Evolutionary conservation across 129 eudicot species (phyloP), one percentile per base, ranked within the genome.

Genomic region (Ambrosia artemisiifolia): DNA sequence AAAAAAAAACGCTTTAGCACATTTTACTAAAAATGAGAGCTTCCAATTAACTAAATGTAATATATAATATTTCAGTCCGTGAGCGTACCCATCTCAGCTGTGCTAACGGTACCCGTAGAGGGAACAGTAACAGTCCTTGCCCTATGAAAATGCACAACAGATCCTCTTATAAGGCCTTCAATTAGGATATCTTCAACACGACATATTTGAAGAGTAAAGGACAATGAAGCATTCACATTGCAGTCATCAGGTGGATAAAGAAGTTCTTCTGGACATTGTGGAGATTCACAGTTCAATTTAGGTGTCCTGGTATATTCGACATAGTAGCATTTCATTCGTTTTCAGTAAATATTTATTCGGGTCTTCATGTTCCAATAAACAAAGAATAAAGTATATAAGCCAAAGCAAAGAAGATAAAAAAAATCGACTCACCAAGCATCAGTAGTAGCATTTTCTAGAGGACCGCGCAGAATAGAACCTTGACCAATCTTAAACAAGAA

Each of bases 221-320:
- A 79, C 66, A 90, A 82, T 35, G 97, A 85, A 78, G 98, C 89
- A 71, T 94, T 94, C 78, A 94, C 89, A 34, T 88, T 94, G 81
- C 98, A 94, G 67, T 94, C 98, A 44, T 94, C 98, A 72, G 97
- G 98, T 71, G 97, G 98, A 78, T 81, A 87, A 67, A 94, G 92
- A 50, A 94, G 73, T 79, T 94, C 98, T 63, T 38, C 19, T 2
- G 98, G 98, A 77, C 98, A 93, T 68, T 79, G 86, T 68, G 77
- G 80, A 53, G 81, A 76, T 51, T 90, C 84, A 84, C 98, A 93
- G 67, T 82, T 82, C 64, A 93, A 88, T 71, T 75, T 93, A 16
- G 98, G 96, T 16, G 83, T 84, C 90, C 98, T 93, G 74, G 28
- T 43, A 83, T 72, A 60, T 76, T 51, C 36, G 62, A 69, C 46